Evolutionary conservation across 306 rosid species (phyloP), one percentile per base, ranked within the genome.

Genomic region (Quillaja saponaria): DNA sequence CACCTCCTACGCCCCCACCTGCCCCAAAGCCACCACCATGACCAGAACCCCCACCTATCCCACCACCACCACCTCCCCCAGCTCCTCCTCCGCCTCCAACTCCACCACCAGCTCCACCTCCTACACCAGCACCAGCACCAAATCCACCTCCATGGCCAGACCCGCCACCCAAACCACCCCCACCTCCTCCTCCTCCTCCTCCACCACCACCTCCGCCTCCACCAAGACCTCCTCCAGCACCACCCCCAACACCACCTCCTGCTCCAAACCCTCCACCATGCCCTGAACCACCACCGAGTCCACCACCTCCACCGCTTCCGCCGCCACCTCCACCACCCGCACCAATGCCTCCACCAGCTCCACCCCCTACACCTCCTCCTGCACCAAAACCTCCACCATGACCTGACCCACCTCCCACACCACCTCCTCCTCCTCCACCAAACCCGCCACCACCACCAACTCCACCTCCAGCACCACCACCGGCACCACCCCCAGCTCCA

Each of bases 21-120:
- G 51, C 82, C 7, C 90, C 81, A 71, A 75, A 71, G 0, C 87
- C 87, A 20, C 68, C 78, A 0, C 84, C 84, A 1, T 68, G 80
- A 0, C 87, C 78, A 0, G 72, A 75, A 0, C 80, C 95, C 0
- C 82, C 87, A 19, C 95, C 90, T 15, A 51, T 1, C 13, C 82
- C 87, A 0, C 82, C 82, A 0, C 81, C 88, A 0, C 84, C 84
- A 0, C 71, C 70, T 0, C 79, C 82, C 0, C 70, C 65, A 0
- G 66, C 80, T 0, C 66, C 66, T 0, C 63, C 81, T 0, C 37
- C 37, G 0, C 72, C 79, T 2, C 68, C 69, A 3, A 81, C 86
- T 1, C 68, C 81, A 13, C 68, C 77, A 0, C 81, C 84, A 1
- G 21, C 47, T 1, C 81, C 85, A 0, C 78, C 71, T 1, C 78